Evolutionary conservation across 1,284 basidiomycete species (phyloP).

Genomic region (Vanrija sp.): DNA sequence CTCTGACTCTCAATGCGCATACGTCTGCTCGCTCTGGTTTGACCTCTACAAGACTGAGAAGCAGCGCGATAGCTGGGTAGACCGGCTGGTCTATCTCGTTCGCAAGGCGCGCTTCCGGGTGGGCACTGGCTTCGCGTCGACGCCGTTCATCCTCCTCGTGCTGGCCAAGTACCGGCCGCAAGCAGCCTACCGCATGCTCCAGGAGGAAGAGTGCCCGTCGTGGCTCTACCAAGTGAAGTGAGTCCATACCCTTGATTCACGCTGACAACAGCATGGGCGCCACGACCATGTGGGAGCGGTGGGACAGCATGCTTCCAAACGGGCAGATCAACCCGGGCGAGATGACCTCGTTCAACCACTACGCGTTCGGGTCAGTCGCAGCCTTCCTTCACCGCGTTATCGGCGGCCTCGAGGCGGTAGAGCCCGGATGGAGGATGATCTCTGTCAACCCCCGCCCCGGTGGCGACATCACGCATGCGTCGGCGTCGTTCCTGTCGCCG

Average conservation of each 20-base stretch:
- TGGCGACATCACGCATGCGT: conserved; percentile 34
- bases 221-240: conserved; percentile 36
- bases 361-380: conserved; percentile 42
- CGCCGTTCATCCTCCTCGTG: conserved; percentile 32
- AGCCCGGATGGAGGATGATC: conserved; percentile 30
- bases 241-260: neutral
- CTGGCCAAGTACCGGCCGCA: conserved; percentile 25
- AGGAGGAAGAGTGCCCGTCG: conserved; percentile 35
- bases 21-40: conserved; percentile 28
- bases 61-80: neutral
- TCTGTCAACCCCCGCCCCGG: conserved; percentile 37
- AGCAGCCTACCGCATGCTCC: conserved; percentile 44
- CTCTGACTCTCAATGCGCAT: conserved; percentile 35
- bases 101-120: conserved; percentile 28
- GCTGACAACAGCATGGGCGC: conserved; percentile 30
- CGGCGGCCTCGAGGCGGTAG: conserved; percentile 30
- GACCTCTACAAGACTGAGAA: conserved; percentile 13
- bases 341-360: conserved; percentile 49
- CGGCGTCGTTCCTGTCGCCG: conserved; percentile 15
- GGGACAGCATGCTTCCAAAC: conserved; percentile 36
- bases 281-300: conserved; percentile 46
- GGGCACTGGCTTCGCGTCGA: conserved; percentile 41
- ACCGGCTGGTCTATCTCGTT: conserved; percentile 26
- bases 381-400: conserved; percentile 35
- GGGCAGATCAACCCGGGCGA: conserved; percentile 34